phyloP scores from a whole-genome alignment of 2,329 filamentous ascomycete genomes.

The Akanthomyces muscarius region DNA sequence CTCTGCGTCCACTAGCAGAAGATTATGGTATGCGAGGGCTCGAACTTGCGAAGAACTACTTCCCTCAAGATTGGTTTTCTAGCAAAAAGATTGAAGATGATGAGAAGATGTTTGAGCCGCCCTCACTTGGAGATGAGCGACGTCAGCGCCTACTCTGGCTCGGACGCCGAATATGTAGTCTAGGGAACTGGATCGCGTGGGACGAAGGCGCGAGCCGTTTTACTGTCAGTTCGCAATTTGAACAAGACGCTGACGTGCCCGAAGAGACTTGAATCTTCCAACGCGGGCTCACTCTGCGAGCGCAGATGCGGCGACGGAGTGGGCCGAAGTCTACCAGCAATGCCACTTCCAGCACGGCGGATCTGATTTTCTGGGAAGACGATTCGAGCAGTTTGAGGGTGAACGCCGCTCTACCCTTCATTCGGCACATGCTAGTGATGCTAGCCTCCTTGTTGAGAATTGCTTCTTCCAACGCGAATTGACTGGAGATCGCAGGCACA shows the following conservation, averaged over 20 bases:
- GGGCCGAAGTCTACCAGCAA: too few relatives aligned
- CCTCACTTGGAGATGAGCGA: conserved; percentile 55
- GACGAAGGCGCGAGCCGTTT: conserved; percentile 26
- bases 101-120: conserved; percentile 59
- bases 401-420: too few relatives aligned
- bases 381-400: too few relatives aligned
- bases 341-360: too few relatives aligned
- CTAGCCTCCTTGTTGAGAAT: too few relatives aligned
- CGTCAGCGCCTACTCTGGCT: conserved; percentile 58
- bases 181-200: conserved; percentile 44
- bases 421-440: too few relatives aligned
- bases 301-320: background rate
- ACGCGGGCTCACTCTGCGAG: background rate
- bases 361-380: too few relatives aligned
- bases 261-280: background rate
- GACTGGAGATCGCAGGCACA: too few relatives aligned
- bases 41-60: conserved; percentile 56
- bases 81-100: conserved; percentile 61
- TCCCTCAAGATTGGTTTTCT: conserved; percentile 55
- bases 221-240: background rate
- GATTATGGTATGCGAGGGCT: conserved; percentile 65
- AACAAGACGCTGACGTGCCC: background rate
- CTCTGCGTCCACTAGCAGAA: conserved; percentile 59
- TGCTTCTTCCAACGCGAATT: too few relatives aligned
- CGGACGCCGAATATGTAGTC: conserved; percentile 43